Percentiles rank a stretch among this genome's conserved stretches.
phyloP scores from a whole-genome alignment of 192 early-diverging fungal genomes.

The Coemansia sp. region DNA sequence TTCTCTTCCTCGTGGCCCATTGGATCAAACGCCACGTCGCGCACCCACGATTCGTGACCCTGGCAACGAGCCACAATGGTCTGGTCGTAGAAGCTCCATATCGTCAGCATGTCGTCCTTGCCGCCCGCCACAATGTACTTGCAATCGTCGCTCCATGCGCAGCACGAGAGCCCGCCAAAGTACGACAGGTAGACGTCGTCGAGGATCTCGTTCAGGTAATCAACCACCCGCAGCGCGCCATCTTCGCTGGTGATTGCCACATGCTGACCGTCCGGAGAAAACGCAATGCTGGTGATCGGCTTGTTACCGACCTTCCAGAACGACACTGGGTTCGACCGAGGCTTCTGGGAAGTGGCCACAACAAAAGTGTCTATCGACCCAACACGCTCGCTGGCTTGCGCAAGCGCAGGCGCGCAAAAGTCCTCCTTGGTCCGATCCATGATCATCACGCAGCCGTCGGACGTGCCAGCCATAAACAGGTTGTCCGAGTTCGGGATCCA shows the following conservation, averaged over 20 bases:
- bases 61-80: conserved; percentile 83
- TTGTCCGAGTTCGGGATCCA: conserved; percentile 89
- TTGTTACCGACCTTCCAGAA: conserved; percentile 75
- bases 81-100: conserved; percentile 81
- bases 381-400: not conserved
- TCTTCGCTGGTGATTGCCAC: conserved; percentile 80
- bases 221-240: conserved; percentile 73
- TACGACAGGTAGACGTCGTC: conserved; percentile 76
- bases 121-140: conserved; percentile 82
- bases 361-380: conserved; percentile 20
- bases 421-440: conserved; percentile 90
- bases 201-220: conserved; percentile 68
- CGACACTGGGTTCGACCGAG: conserved; percentile 77
- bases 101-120: conserved; percentile 88
- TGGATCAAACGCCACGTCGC: conserved; percentile 80
- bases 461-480: conserved; percentile 79
- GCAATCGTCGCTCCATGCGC: conserved; percentile 89
- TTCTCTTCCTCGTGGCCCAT: conserved; percentile 68
- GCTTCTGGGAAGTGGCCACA: conserved; percentile 58
- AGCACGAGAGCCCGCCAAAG: conserved; percentile 86
- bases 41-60: conserved; percentile 91
- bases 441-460: conserved; percentile 80
- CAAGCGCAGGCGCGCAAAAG: conserved; percentile 36
- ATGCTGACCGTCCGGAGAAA: conserved; percentile 81
- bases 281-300: conserved; percentile 71